Percentiles rank a stretch among this genome's conserved stretches.
Evolutionary conservation across 352 stramenopile genomes (phyloP).

Genomic region (Phytophthora capsici): DNA sequence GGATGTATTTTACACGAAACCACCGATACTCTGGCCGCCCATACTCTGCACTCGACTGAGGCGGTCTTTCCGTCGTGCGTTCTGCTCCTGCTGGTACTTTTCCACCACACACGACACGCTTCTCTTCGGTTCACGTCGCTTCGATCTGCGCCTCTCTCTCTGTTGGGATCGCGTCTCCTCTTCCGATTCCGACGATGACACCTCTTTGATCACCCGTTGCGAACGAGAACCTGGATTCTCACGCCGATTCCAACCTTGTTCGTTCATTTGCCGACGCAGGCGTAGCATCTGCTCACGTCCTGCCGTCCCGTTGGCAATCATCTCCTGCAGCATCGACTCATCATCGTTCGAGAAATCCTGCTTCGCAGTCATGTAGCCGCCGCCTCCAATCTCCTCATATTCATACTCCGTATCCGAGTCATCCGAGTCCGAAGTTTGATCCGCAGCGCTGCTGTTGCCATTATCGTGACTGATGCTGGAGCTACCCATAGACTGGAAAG

Average conservation of each 20-base stretch:
- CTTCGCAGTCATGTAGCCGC: conserved; percentile 68
- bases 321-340: conserved; percentile 77
- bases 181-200: conserved; percentile 61
- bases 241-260: conserved; percentile 65
- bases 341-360: conserved; percentile 71
- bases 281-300: conserved; percentile 73
- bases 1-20: conserved; percentile 60
- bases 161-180: conserved; percentile 33
- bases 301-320: conserved; percentile 80
- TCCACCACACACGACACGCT: conserved; percentile 48
- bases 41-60: conserved; percentile 49
- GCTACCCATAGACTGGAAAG: conserved; percentile 51
- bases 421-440: conserved; percentile 52
- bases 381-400: conserved; percentile 46
- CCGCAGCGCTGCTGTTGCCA: conserved; percentile 20
- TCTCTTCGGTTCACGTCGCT: conserved; percentile 36
- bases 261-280: conserved; percentile 66
- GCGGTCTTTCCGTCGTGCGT: conserved; percentile 57
- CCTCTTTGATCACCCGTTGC: conserved; percentile 39
- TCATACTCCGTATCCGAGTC: conserved; percentile 74
- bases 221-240: conserved; percentile 45
- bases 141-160: conserved; percentile 36
- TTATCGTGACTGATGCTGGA: conserved; percentile 22
- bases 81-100: conserved; percentile 63
- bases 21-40: conserved; percentile 42